Percentiles rank a stretch among this genome's conserved stretches.
Conservation (phyloP, 352 stramenopile genomes). For the Globisporangium megalacanthum region DNA sequence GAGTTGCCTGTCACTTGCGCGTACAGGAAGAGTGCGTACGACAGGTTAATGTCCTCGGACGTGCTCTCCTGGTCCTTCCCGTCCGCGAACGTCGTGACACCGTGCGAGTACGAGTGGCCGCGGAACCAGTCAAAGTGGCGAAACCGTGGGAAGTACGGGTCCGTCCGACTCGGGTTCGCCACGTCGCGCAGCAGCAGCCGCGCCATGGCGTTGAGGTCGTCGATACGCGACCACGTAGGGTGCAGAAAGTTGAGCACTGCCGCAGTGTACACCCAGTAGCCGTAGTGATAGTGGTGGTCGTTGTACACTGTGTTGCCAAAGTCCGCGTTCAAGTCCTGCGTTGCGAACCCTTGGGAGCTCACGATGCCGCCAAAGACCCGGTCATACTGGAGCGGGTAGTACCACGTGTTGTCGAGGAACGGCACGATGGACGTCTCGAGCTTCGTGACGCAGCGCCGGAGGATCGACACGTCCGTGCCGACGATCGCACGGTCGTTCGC, state of each 20-base stretch:
- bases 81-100: constrained; percentile 43
- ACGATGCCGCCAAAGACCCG: constrained; percentile 52
- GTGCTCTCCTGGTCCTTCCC: constrained; percentile 66
- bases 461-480: constrained; percentile 39
- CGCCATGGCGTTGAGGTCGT: constrained; percentile 47
- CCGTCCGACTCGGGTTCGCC: constrained; percentile 32
- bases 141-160: constrained; percentile 65
- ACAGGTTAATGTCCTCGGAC: constrained; percentile 65
- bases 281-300: constrained; percentile 74
- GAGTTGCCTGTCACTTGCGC: constrained; percentile 31
- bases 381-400: constrained; percentile 62
- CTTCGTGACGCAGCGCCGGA: constrained; percentile 58
- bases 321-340: constrained; percentile 47
- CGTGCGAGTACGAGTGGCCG: constrained; percentile 68
- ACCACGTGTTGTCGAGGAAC: constrained; percentile 62
- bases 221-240: constrained; percentile 45
- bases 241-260: constrained; percentile 70
- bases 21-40: constrained; percentile 51
- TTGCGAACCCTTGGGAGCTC: constrained; percentile 51
- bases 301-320: constrained; percentile 79
- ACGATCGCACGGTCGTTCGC: constrained; percentile 64
- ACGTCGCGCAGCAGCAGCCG: constrained; percentile 47
- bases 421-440: constrained; percentile 46
- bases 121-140: constrained; percentile 65
- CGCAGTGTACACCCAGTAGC: constrained; percentile 65